A percentile compares a stretch with the other conserved stretches of the same genome.
Evolutionary conservation across 78 protist species (phyloP).

Genomic region (Goniomonas avonlea): DNA sequence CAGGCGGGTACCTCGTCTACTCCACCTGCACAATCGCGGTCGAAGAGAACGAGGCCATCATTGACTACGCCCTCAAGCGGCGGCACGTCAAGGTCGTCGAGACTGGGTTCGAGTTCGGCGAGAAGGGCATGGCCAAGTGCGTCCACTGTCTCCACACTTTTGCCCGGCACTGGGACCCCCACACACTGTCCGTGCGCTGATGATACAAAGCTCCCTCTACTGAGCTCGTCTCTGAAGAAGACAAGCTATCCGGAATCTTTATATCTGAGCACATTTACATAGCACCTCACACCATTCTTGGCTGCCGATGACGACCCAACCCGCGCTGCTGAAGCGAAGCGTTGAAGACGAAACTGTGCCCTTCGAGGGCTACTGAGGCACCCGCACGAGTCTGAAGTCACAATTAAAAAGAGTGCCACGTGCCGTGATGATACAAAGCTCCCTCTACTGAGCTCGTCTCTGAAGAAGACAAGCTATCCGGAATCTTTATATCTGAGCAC

Average conservation of each 20-base stretch:
- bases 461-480: too few species aligned
- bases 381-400: too few species aligned
- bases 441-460: too few species aligned
- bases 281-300: not conserved
- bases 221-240: too few species aligned
- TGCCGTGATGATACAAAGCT: too few species aligned
- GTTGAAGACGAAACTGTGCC: not conserved
- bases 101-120: constrained; percentile 80
- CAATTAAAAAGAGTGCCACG: too few species aligned
- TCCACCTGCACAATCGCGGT: constrained; percentile 69
- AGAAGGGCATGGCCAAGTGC: too few species aligned
- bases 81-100: constrained; percentile 69
- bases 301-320: not conserved
- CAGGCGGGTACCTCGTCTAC: constrained; percentile 85
- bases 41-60: constrained; percentile 93
- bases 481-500: too few species aligned
- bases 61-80: constrained; percentile 85
- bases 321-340: not conserved
- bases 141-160: not conserved
- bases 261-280: not conserved
- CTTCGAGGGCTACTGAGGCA: too few species aligned
- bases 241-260: too few species aligned
- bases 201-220: too few species aligned
- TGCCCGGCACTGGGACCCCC: not conserved
- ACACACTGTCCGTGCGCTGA: too few species aligned